Base-by-base conservation (phyloP, 148 eudicot genomes). In the Fagopyrum tataricum region DNA sequence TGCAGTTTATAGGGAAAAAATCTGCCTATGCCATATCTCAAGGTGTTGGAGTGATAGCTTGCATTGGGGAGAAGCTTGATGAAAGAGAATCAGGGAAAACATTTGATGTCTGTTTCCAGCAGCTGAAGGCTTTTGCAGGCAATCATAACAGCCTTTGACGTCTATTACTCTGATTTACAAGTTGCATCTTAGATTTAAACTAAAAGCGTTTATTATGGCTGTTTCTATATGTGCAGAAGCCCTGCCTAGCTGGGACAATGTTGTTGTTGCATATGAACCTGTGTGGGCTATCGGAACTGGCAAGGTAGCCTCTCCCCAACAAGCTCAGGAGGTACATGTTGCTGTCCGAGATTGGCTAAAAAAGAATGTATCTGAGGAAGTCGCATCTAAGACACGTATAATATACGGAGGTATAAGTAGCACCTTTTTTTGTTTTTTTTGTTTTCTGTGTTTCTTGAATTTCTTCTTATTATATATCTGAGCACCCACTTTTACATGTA, bases 221-320 rank as follows among this genome's bases (percentile, higher is more conserved):
- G 43, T 73, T 11, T 51, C 10, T 44, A 61, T 41, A 67, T 76
- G 71, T 81, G 79, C 93, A 95, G 97, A 91, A 85, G 90, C 93
- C 61, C 72, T 96, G 73, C 88, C 97, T 70, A 90, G 96, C 79
- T 95, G 96, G 97, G 96, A 91, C 71, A 80, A 90, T 72, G 85
- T 96, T 74, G 98, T 95, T 46, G 71, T 91, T 79, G 98, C 98
- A 39, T 95, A 95, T 79, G 98, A 95, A 78, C 97, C 98, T 64
- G 98, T 91, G 40, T 95, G 98, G 98, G 98, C 99, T 73, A 96
- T 96, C 82, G 99, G 99, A 79, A 96, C 97, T 61, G 99, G 97
- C 76, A 96, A 96, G 84, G 97, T 96, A 74, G 97, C 97, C 39
- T 17, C 92, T 56, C 99, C 99, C 6, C 81, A 87, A 78, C 97